Evolutionary conservation across 2,329 filamentous ascomycete genomes (phyloP), one percentile per base, ranked within the genome.

Genomic region (Aspergillus neoniger): DNA sequence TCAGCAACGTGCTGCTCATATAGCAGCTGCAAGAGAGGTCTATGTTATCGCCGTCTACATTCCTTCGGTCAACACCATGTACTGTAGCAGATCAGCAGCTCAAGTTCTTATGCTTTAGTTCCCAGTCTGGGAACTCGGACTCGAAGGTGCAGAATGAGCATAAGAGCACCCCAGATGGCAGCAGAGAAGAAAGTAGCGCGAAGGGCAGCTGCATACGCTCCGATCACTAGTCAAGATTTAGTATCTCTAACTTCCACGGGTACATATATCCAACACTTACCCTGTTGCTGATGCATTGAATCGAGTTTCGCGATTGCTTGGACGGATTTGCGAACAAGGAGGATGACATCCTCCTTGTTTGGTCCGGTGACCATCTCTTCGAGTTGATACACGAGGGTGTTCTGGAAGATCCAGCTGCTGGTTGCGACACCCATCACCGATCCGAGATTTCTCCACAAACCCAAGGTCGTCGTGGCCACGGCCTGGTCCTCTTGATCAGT

Each of bases 341-440:
- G 63, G 59, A 84, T 83, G 41, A 82, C 77, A 50, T 81, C 76
- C 0, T 80, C 79, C 69, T 87, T 89, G 23, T 86, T 79, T 0
- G 79, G 78, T 0, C 86, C 88, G 0, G 79, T 81, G 8, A 93
- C 87, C 36, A 83, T 81, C 10, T 72, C 64, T 4, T 84, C 75
- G 5, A 94, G 80, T 65, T 87, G 88, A 17, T 80, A 76, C 8
- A 84, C 76, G 55, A 94, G 77, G 0, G 85, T 82, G 68, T 92
- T 92, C 76, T 94, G 90, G 63, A 93, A 79, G 7, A 92, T 85
- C 59, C 92, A 81, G 70, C 88, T 90, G 65, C 86, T 90, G 55
- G 83, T 79, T 0, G 90, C 86, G 48, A 93, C 85, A n/a, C 90
- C 91, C 69, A 92, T 81, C 1, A 93, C 89, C 58, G 83, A 84